A percentile compares a stretch with the other conserved stretches of the same genome.
These are phyloP conservation scores for Microbotryum intermedium DNA, from an alignment of 1,284 basidiomycete genomes.

Conservation along the genomic window DNA sequence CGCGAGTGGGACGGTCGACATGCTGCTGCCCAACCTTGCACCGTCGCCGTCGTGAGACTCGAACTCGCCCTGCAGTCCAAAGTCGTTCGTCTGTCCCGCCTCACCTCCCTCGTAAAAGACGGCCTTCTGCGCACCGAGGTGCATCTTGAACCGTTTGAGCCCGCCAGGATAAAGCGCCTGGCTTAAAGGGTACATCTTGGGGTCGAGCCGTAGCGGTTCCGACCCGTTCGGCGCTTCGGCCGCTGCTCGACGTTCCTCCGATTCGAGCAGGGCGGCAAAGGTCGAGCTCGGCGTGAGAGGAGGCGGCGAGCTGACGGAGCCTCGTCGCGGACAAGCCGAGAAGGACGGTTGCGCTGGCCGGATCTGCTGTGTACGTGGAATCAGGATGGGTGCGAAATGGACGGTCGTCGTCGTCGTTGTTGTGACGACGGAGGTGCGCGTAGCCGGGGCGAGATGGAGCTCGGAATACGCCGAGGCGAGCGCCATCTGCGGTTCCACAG, in stretches of 20 bases:
- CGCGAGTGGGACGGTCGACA: neutral
- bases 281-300: conserved; percentile 1
- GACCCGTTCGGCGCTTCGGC: neutral
- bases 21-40: neutral
- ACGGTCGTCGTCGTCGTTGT: conserved; percentile 35
- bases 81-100: neutral
- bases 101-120: conserved; percentile 10
- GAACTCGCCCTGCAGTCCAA: neutral
- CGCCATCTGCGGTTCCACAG: neutral
- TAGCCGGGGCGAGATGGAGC: conserved; percentile 31
- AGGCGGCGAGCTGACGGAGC: neutral
- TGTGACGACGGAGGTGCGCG: conserved; percentile 30
- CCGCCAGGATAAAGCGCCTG: conserved; percentile 12
- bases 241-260: neutral
- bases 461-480: conserved; percentile 10
- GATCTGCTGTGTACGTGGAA: conserved; percentile 23
- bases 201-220: conserved; percentile 13
- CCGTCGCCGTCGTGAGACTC: too few relatives aligned
- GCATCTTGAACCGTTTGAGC: conserved; percentile 9
- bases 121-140: conserved; percentile 16
- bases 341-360: conserved; percentile 12
- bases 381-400: conserved; percentile 33
- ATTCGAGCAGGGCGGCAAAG: neutral
- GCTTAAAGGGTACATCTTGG: conserved; percentile 25
- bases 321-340: conserved; percentile 1